Percentiles rank a stretch among this genome's conserved stretches.
Conservation (phyloP, 805 yeast species). For the Saccharomycopsis selenospora region DNA sequence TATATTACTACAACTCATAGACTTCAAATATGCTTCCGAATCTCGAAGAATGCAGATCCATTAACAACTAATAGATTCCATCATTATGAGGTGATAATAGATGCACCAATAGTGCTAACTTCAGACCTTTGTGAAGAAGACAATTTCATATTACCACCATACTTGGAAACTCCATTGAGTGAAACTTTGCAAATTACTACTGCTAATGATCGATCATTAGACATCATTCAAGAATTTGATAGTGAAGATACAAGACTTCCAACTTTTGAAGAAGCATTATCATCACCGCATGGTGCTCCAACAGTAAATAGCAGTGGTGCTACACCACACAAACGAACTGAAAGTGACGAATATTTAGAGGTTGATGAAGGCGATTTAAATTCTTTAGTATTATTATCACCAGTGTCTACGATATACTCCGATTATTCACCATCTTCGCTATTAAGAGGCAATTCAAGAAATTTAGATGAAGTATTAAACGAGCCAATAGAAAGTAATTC, state of each 20-base stretch:
- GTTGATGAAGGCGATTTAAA: slow-evolving; percentile 1
- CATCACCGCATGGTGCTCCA: not conserved
- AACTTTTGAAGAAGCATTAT: slow-evolving; percentile 15
- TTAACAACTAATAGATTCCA: slow-evolving; percentile 39
- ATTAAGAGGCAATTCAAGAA: not conserved
- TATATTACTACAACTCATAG: slow-evolving; percentile 61
- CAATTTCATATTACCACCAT: slow-evolving; percentile 34
- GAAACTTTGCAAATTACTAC: not conserved
- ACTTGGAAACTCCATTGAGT: slow-evolving; percentile 17
- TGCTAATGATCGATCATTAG: not conserved
- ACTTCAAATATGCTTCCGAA: slow-evolving; percentile 61
- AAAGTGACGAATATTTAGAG: not conserved
- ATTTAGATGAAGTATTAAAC: not conserved
- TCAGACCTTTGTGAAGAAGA: slow-evolving; percentile 36
- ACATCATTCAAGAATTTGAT: slow-evolving; percentile 1
- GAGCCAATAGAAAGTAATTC: too few species aligned
- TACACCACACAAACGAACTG: not conserved
- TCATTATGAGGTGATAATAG: slow-evolving; percentile 75
- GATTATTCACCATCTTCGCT: not conserved
- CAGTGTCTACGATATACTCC: slow-evolving; percentile 10
- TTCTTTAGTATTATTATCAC: slow-evolving; percentile 8
- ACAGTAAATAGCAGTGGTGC: too few species aligned
- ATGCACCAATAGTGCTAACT: slow-evolving; percentile 60
- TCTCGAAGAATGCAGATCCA: slow-evolving; percentile 51
- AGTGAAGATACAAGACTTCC: slow-evolving; percentile 5